Evolutionary conservation across 1,284 basidiomycete genomes (phyloP).

Genomic region (Wolfiporia cocos): DNA sequence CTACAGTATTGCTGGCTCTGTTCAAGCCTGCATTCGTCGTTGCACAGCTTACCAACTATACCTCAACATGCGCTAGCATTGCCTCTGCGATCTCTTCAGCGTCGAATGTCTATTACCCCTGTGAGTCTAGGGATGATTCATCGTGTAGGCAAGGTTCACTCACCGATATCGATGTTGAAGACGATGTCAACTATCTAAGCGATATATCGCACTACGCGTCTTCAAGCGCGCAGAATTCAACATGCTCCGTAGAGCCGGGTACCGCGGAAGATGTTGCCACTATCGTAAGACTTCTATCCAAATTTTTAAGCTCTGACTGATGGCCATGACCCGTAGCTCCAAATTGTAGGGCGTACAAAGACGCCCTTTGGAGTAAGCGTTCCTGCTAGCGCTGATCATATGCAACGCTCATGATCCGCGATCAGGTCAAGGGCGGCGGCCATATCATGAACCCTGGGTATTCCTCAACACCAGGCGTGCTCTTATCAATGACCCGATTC

Average conservation of each 20-base stretch:
- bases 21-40: too few relatives aligned
- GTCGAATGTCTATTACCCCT: too few relatives aligned
- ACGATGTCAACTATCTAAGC: constrained; percentile 14
- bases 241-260: constrained; percentile 22
- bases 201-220: constrained; percentile 26
- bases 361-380: constrained; percentile 34
- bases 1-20: too few relatives aligned
- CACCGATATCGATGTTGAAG: constrained; percentile 18
- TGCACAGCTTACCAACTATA: too few relatives aligned
- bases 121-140: too few relatives aligned
- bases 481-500: constrained; percentile 43
- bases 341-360: constrained; percentile 33
- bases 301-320: constrained; percentile 10
- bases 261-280: constrained; percentile 21
- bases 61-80: too few relatives aligned
- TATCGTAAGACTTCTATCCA: constrained; percentile 18
- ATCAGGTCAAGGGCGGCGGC: constrained; percentile 43
- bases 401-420: neutral
- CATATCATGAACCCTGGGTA: constrained; percentile 41
- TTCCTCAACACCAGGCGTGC: constrained; percentile 46
- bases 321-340: constrained; percentile 25
- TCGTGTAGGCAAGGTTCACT: too few relatives aligned
- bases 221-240: constrained; percentile 18
- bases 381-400: neutral
- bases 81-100: too few relatives aligned